Base-by-base conservation (phyloP, 768 basidiomycete species). In the Termitomyces titanicus region DNA sequence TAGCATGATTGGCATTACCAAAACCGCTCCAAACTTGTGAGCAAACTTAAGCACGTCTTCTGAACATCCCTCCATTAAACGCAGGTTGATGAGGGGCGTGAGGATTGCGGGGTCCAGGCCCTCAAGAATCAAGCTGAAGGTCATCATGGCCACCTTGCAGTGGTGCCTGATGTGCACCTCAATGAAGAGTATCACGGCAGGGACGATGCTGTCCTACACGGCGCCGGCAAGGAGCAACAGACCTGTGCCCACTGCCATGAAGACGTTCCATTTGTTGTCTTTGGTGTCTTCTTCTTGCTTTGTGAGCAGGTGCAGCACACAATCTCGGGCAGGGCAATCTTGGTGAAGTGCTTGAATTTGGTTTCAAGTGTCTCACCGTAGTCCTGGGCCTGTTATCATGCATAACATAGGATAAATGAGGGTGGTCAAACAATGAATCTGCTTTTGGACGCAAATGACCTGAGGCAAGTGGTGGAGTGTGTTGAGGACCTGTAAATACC, bases 181-280 rank as follows among this genome's bases (percentile, higher is more conserved):
- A 64, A 99, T 98, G 79, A 98, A 99, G 8, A 97, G 96, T 52
- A 99, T 95, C 49, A 98, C 92, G 7, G 87, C 86, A 1, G 89
- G 85, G 10, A 99, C 96, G 61, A 99, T 90, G 12, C 82, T 77
- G 67, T 99, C 96, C 53, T 89, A 81, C 11, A 98, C 93, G 29
- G 94, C 92, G 55, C 88, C 86, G 0, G 97, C 93, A 57, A 98
- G 84, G 50, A 94, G 86, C 20, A 84, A 78, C 50, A 99, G 78
- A 70, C 94, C 97, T 2, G 92, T 95, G 20, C 89, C 93, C 10
- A 92, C 95, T 20, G 96, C 93, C 96, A 98, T 98, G 15, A 94
- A 88, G 39, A 96, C 85, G 65, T 96, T 96, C 97, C 97, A 99
- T 68, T 99, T 96, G 62, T 98, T 96, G 61, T 98, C 96, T 42